Percentiles rank a stretch among this genome's conserved stretches.
Conservation (phyloP, 1,139 yeast species). For the Citeromyces siamensis region DNA sequence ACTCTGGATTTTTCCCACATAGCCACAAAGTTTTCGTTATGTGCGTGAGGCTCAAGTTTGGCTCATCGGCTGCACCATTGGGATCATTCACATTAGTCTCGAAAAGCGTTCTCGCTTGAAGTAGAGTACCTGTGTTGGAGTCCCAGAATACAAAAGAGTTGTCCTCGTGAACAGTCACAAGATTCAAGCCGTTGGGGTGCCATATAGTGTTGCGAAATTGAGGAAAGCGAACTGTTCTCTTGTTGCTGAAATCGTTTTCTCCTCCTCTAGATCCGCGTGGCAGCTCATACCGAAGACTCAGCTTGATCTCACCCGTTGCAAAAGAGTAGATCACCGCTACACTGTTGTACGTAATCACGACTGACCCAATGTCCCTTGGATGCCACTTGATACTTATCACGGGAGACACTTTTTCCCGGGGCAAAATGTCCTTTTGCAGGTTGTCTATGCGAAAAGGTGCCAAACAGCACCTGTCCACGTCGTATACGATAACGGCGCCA, state of each 20-base stretch:
- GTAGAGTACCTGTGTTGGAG: conserved; percentile 55
- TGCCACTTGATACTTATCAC: conserved; percentile 64
- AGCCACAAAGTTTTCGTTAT: conserved; percentile 49
- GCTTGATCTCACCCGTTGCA: conserved; percentile 42
- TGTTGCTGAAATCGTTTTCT: conserved; percentile 20
- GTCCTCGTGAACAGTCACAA: conserved; percentile 68
- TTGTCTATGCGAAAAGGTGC: conserved; percentile 63
- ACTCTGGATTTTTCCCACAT: conserved; percentile 71
- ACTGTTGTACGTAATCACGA: conserved; percentile 63
- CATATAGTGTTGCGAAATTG: conserved; percentile 53
- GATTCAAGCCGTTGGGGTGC: conserved; percentile 90
- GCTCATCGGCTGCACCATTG: conserved; percentile 9
- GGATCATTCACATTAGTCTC: conserved; percentile 57
- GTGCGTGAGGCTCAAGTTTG: conserved; percentile 22
- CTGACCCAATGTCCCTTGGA: conserved; percentile 78
- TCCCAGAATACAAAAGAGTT: conserved; percentile 92
- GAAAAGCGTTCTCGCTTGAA: conserved; percentile 63
- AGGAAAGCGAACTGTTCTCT: conserved; percentile 22
- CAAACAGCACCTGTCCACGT: conserved; percentile 63
- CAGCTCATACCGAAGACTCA: conserved; percentile 44
- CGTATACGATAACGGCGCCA: conserved; percentile 67
- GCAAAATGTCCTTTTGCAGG: conserved; percentile 47
- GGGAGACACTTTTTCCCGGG: conserved; percentile 38
- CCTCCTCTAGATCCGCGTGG: conserved; percentile 57
- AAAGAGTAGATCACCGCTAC: conserved; percentile 63